Conservation (phyloP, 1,139 yeast genomes). For the Suhomyces choctaworum region DNA sequence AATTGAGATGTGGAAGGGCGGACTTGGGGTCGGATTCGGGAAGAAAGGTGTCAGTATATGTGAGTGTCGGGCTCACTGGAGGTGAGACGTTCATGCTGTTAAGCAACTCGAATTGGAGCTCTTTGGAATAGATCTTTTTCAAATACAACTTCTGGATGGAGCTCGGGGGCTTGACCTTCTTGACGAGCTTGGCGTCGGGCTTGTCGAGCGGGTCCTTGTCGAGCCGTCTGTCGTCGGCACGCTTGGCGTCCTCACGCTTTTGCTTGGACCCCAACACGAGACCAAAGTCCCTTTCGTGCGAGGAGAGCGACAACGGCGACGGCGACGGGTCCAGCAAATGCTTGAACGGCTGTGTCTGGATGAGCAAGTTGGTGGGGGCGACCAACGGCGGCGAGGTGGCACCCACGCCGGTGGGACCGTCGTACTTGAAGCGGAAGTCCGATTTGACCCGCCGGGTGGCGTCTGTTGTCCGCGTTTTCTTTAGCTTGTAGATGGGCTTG, state of each 20-base stretch:
- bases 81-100: slow-evolving; percentile 16
- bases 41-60: slow-evolving; percentile 8
- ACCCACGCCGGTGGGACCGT: slow-evolving; percentile 14
- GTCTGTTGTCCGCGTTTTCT: slow-evolving; percentile 8
- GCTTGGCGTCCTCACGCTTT: slow-evolving; percentile 1
- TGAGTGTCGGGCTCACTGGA: slow-evolving; percentile 10
- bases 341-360: slow-evolving; percentile 4
- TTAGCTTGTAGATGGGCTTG: slow-evolving; percentile 20
- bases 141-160: slow-evolving; percentile 22
- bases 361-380: neutral
- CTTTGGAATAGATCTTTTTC: slow-evolving; percentile 40
- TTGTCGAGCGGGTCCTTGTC: neutral
- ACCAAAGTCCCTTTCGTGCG: slow-evolving; percentile 5
- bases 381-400: slow-evolving; percentile 7
- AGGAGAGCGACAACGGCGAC: slow-evolving; percentile 24
- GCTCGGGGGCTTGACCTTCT: slow-evolving; percentile 9
- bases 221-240: slow-evolving; percentile 2
- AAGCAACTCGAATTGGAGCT: slow-evolving; percentile 38
- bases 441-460: slow-evolving; percentile 17
- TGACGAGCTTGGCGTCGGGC: slow-evolving; percentile 4
- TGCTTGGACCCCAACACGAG: slow-evolving; percentile 2
- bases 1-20: slow-evolving; percentile 7
- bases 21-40: slow-evolving; percentile 5
- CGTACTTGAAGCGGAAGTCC: slow-evolving; percentile 37
- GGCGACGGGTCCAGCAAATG: slow-evolving; percentile 21